phyloP scores from a whole-genome alignment of 306 rosid species.

The Quercus engelmannii region DNA sequence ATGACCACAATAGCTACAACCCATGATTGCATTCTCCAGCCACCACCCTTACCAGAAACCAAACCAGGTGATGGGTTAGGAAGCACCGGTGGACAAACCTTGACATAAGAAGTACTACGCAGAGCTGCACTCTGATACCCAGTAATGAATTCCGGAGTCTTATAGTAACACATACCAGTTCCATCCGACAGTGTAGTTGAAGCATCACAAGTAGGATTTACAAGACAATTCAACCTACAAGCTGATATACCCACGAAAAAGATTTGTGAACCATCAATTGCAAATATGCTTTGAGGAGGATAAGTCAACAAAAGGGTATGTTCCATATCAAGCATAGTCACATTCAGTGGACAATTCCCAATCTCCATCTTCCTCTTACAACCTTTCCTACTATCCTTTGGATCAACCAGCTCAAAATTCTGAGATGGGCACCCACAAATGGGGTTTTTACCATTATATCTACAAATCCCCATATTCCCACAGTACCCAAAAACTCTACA shows the following conservation, averaged over 20 bases:
- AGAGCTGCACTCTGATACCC: conserved; percentile 42
- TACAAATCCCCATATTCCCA: conserved; percentile 64
- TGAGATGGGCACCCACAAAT: conserved; percentile 62
- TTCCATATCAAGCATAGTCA: conserved; percentile 40
- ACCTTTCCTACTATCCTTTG: conserved; percentile 48
- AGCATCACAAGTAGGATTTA: conserved; percentile 34
- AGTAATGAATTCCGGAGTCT: conserved; percentile 28
- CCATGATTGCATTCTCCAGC: conserved; percentile 43
- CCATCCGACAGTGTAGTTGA: conserved; percentile 49
- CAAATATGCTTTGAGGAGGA: conserved; percentile 24
- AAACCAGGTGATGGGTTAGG: conserved; percentile 18
- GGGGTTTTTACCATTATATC: conserved; percentile 50
- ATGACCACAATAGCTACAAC: conserved; percentile 38
- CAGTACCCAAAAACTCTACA: conserved; percentile 71
- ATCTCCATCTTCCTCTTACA: conserved; percentile 54
- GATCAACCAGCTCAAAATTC: conserved; percentile 61
- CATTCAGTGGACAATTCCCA: conserved; percentile 39
- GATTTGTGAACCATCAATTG: conserved; percentile 4
- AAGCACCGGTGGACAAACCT: conserved; percentile 40
- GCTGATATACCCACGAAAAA: conserved; percentile 39
- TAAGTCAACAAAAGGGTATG: conserved; percentile 52
- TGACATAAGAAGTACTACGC: conserved; percentile 42
- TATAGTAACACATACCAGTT: conserved; percentile 38
- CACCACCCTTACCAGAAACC: conserved; percentile 1
- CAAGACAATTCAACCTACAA: conserved; percentile 45